Conservation (phyloP, 2,329 filamentous ascomycete species). For the Talaromyces sp. region DNA sequence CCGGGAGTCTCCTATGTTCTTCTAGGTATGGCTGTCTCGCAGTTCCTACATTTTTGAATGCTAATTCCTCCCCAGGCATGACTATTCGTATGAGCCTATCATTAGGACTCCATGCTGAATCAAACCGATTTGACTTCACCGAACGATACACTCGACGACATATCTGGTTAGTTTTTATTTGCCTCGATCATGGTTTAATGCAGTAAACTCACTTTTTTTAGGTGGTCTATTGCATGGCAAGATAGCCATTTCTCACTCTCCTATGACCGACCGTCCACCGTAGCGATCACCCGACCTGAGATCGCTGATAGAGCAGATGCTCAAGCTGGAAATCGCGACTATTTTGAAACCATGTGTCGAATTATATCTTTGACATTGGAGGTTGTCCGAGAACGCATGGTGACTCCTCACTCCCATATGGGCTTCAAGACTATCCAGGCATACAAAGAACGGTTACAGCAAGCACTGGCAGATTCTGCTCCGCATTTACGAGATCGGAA, state of each 20-base stretch:
- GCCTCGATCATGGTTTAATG: neutral
- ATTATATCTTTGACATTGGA: slow-evolving; percentile 50
- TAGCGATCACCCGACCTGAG: slow-evolving; percentile 47
- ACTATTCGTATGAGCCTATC: slow-evolving; percentile 57
- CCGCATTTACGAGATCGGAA: slow-evolving; percentile 51
- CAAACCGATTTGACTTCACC: slow-evolving; percentile 46
- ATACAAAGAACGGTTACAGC: slow-evolving; percentile 52
- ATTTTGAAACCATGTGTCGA: slow-evolving; percentile 54
- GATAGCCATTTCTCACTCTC: slow-evolving; percentile 59
- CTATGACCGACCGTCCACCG: slow-evolving; percentile 54
- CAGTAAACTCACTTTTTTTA: slow-evolving; percentile 14
- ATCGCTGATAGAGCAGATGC: slow-evolving; percentile 46
- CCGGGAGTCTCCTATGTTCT: slow-evolving; percentile 59
- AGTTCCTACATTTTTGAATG: neutral
- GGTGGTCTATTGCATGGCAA: slow-evolving; percentile 61
- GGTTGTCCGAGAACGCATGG: slow-evolving; percentile 53
- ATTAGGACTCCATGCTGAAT: slow-evolving; percentile 54
- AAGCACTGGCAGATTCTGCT: slow-evolving; percentile 53
- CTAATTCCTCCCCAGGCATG: slow-evolving; percentile 35
- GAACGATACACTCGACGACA: slow-evolving; percentile 42
- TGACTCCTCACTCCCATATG: slow-evolving; percentile 48
- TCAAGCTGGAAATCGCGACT: slow-evolving; percentile 45
- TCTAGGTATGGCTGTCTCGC: slow-evolving; percentile 34
- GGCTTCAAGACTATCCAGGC: slow-evolving; percentile 49
- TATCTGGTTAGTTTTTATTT: slow-evolving; percentile 34